phyloP scores from a whole-genome alignment of 140 eudicot species.

The Anethum foeniculum region DNA sequence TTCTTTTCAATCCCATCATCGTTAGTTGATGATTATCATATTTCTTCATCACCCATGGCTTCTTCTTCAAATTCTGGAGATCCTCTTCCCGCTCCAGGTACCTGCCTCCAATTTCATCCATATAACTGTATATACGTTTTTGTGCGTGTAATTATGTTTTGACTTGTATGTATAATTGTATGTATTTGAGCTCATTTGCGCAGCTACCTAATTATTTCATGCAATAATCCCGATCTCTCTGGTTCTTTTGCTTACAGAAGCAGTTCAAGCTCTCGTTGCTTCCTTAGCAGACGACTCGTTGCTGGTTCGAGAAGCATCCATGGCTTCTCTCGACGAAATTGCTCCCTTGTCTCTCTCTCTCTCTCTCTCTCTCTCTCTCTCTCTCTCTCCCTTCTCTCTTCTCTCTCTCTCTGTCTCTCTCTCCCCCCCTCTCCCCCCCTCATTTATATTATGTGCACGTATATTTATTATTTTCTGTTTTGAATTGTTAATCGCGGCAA shows the following conservation, averaged over 20 bases:
- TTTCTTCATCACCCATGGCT: neutral
- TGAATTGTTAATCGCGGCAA: neutral
- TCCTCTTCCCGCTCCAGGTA: conserved; percentile 2
- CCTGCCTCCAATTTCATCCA: neutral
- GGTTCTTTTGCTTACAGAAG: conserved; percentile 37
- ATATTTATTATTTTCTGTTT: neutral
- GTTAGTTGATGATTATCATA: neutral
- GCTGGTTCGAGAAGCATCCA: conserved; percentile 66
- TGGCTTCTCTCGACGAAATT: conserved; percentile 73
- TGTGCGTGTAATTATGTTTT: no score
- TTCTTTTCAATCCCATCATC: neutral
- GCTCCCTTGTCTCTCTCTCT: conserved; percentile 50
- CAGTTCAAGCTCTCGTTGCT: conserved; percentile 79
- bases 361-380: neutral
- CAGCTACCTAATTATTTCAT: neutral
- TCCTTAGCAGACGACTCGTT: conserved; percentile 82
- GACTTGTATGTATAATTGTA: neutral
- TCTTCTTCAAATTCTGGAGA: neutral
- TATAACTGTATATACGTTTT: neutral
- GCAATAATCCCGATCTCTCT: neutral
- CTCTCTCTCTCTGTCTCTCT: neutral
- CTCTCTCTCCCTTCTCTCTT: neutral
- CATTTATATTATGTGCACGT: neutral
- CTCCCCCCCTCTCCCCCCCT: neutral
- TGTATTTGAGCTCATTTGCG: neutral